Evolutionary conservation across 768 basidiomycete species (phyloP).

Genomic region (Auriculariales sp.): DNA sequence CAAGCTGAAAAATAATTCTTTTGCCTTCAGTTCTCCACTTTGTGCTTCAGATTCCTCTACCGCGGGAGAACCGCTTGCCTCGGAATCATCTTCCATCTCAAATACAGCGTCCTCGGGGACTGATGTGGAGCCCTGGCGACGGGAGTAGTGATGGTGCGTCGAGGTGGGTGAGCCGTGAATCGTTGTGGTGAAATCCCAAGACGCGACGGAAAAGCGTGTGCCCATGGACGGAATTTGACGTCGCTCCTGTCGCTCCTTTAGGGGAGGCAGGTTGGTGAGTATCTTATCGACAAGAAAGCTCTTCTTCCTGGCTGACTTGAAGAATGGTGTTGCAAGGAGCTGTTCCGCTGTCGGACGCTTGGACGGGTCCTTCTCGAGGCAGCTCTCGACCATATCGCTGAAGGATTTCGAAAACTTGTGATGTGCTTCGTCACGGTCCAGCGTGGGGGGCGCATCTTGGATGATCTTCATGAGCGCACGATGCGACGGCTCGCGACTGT

Average conservation of each 20-base stretch:
- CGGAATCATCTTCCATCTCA: constrained; percentile 19
- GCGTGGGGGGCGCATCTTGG: constrained; percentile 60
- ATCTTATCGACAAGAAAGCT: constrained; percentile 65
- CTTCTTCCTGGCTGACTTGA: constrained; percentile 67
- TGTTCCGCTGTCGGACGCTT: constrained; percentile 65
- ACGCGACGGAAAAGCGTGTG: constrained; percentile 43
- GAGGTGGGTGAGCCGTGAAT: constrained; percentile 4
- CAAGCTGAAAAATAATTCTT: too few relatives aligned
- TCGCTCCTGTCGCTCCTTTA: constrained; percentile 61
- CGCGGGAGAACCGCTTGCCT: not conserved
- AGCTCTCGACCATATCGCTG: constrained; percentile 70
- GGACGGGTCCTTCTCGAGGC: constrained; percentile 73
- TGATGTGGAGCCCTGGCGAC: constrained; percentile 10
- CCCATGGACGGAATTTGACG: constrained; percentile 20
- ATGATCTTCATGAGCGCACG: constrained; percentile 66
- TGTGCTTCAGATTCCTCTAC: too few relatives aligned
- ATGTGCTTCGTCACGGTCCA: constrained; percentile 57
- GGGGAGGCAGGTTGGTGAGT: constrained; percentile 55
- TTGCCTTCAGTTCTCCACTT: too few relatives aligned
- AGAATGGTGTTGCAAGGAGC: constrained; percentile 66
- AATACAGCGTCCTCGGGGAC: constrained; percentile 18
- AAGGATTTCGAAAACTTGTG: constrained; percentile 69
- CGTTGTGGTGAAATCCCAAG: constrained; percentile 56
- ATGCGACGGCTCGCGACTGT: constrained; percentile 59
- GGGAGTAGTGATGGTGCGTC: not conserved